Conservation (phyloP, 345 rosid species). For the Limnanthes douglasii region DNA sequence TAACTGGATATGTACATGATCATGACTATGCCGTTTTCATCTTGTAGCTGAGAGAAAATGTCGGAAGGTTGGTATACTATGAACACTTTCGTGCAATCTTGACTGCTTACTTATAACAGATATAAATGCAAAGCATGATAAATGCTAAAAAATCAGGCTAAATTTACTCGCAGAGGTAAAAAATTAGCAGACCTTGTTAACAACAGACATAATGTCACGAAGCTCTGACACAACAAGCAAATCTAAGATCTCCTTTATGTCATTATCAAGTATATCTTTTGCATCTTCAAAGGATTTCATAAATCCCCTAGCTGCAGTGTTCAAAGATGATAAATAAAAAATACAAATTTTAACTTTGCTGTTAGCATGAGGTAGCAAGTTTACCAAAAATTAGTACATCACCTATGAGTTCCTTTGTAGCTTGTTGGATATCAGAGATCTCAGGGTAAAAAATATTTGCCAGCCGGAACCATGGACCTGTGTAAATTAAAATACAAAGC, state of each 20-base stretch:
- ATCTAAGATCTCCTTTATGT: slow-evolving; percentile 31
- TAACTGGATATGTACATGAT: too few species aligned
- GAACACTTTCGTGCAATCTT: too few species aligned
- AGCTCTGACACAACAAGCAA: slow-evolving; percentile 55
- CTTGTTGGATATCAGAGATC: slow-evolving; percentile 36
- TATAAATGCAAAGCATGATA: too few species aligned
- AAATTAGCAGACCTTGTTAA: slow-evolving; percentile 46
- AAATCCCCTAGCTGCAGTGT: slow-evolving; percentile 41
- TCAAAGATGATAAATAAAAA: slow-evolving; percentile 7
- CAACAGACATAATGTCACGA: slow-evolving; percentile 34
- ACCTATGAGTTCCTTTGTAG: slow-evolving; percentile 55
- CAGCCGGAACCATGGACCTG: slow-evolving; percentile 87
- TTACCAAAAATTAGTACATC: slow-evolving; percentile 2
- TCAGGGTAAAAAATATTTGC: slow-evolving; percentile 58
- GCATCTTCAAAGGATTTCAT: slow-evolving; percentile 21
- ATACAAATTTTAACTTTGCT: background rate
- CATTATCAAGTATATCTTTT: slow-evolving; percentile 21
- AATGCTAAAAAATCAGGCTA: too few species aligned
- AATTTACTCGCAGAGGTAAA: too few species aligned
- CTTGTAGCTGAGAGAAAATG: too few species aligned
- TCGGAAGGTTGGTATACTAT: too few species aligned
- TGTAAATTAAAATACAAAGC: too few species aligned
- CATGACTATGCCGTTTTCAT: too few species aligned
- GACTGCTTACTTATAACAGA: too few species aligned
- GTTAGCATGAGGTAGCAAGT: background rate